These are phyloP conservation scores for Scheffersomyces lignosus DNA, from an alignment of 805 yeast genomes.

Conservation along the genomic window DNA sequence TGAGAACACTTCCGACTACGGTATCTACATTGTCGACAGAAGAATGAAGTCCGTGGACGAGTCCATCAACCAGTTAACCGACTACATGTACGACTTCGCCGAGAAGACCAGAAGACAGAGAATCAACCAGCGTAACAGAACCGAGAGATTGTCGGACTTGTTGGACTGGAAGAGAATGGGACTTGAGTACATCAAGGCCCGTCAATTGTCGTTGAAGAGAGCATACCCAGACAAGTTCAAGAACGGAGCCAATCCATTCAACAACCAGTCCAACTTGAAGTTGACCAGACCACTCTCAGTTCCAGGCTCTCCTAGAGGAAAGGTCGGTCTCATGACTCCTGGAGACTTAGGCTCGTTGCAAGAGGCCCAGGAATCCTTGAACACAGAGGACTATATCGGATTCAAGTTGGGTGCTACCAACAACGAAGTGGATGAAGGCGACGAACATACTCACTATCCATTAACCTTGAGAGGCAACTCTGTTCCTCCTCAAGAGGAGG, in stretches of 20 bases:
- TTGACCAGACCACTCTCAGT: conserved; percentile 90
- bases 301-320: conserved; percentile 93
- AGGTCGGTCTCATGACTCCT: conserved; percentile 84
- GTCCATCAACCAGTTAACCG: conserved; percentile 84
- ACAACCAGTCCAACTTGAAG: conserved; percentile 53
- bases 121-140: conserved; percentile 95
- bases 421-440: conserved; percentile 43
- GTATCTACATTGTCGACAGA: conserved; percentile 95
- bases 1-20: conserved; percentile 92
- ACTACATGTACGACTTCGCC: conserved; percentile 86
- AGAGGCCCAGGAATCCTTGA: conserved; percentile 72
- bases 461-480: conserved; percentile 51
- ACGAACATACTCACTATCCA: conserved; percentile 40
- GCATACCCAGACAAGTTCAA: conserved; percentile 88
- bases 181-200: conserved; percentile 90
- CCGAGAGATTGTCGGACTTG: conserved; percentile 88
- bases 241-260: conserved; percentile 49
- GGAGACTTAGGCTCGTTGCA: conserved; percentile 97
- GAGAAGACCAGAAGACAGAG: conserved; percentile 93
- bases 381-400: conserved; percentile 74
- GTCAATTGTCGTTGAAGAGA: conserved; percentile 85
- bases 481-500: conserved; percentile 36
- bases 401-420: conserved; percentile 47
- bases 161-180: conserved; percentile 99
- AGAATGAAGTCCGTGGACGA: conserved; percentile 91